Evolutionary conservation across 345 rosid genomes (phyloP).

Genomic region (Arabidopsis arenosa): DNA sequence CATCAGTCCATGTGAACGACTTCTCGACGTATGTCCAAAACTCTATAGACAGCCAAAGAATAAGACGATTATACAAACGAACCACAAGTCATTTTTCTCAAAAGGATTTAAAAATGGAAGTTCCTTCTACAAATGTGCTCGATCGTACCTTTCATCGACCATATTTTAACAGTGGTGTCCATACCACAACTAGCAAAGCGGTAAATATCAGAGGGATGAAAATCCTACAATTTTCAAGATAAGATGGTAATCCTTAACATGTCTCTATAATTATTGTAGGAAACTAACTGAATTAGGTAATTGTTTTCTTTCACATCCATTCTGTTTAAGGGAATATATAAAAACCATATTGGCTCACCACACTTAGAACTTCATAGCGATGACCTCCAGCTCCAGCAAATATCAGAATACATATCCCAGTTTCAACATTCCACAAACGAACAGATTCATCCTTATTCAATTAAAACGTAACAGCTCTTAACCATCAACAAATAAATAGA

Average conservation of each 20-base stretch:
- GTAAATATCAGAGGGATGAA: constrained; percentile 87
- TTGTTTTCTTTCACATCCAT: constrained; percentile 3
- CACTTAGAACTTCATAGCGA: constrained; percentile 96
- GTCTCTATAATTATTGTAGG: constrained; percentile 1
- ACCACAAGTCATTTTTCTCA: background rate
- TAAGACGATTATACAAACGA: constrained; percentile 2
- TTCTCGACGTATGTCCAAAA: constrained; percentile 98
- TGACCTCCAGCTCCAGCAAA: constrained; percentile 99
- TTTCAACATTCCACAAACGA: constrained; percentile 93
- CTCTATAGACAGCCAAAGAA: constrained; percentile 55
- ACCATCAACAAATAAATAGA: constrained; percentile 28
- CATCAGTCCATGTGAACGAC: constrained; percentile 93
- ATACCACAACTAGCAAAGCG: constrained; percentile 95
- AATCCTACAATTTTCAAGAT: constrained; percentile 64
- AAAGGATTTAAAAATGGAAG: constrained; percentile 11
- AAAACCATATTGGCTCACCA: constrained; percentile 56
- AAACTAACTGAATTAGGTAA: constrained; percentile 14
- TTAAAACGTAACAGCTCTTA: constrained; percentile 34
- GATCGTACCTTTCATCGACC: constrained; percentile 93
- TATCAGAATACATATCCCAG: constrained; percentile 93
- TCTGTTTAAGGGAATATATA: background rate
- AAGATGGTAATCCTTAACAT: constrained; percentile 7
- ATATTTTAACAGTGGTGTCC: constrained; percentile 92
- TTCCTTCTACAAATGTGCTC: constrained; percentile 8
- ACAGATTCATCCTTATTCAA: constrained; percentile 88